These are phyloP conservation scores for Stachybotrys elegans DNA, from an alignment of 2,329 filamentous ascomycete species.

Conservation along the genomic window DNA sequence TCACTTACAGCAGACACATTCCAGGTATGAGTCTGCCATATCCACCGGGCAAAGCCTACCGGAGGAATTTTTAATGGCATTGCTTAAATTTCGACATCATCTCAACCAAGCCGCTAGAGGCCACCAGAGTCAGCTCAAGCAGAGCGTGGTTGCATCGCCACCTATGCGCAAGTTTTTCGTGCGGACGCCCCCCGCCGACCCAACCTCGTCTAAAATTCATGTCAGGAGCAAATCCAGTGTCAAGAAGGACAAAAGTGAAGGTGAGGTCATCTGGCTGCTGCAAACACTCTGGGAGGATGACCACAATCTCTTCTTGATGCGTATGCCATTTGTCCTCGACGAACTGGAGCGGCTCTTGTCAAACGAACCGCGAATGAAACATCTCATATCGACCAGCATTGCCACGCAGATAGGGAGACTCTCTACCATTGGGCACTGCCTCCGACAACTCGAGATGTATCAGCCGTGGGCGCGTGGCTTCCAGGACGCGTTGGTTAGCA, in stretches of 20 bases:
- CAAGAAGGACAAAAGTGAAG: constrained; percentile 14
- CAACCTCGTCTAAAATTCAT: constrained; percentile 15
- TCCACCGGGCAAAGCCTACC: constrained; percentile 23
- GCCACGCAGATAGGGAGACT: constrained; percentile 35
- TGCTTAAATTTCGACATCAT: constrained; percentile 35
- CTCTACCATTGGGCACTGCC: constrained; percentile 37
- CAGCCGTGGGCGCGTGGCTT: constrained; percentile 43
- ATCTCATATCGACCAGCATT: constrained; percentile 32
- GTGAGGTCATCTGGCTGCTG: constrained; percentile 30
- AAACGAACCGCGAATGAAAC: constrained; percentile 26
- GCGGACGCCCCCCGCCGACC: constrained; percentile 18
- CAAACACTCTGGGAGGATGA: constrained; percentile 30
- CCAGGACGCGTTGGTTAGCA: constrained; percentile 17
- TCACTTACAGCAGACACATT: constrained; percentile 21
- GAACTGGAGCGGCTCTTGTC: constrained; percentile 41
- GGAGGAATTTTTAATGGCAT: constrained; percentile 24
- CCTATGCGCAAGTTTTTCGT: constrained; percentile 30
- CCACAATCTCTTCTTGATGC: constrained; percentile 20
- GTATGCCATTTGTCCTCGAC: constrained; percentile 35
- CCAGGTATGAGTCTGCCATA: constrained; percentile 25
- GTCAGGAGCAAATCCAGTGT: constrained; percentile 10
- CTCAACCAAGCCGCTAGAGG: constrained; percentile 26
- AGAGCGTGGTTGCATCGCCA: constrained; percentile 29
- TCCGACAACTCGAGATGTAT: constrained; percentile 38
- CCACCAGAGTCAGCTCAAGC: constrained; percentile 17